Base-by-base conservation (phyloP, 768 basidiomycete species). In the Kwoniella bestiolae region DNA sequence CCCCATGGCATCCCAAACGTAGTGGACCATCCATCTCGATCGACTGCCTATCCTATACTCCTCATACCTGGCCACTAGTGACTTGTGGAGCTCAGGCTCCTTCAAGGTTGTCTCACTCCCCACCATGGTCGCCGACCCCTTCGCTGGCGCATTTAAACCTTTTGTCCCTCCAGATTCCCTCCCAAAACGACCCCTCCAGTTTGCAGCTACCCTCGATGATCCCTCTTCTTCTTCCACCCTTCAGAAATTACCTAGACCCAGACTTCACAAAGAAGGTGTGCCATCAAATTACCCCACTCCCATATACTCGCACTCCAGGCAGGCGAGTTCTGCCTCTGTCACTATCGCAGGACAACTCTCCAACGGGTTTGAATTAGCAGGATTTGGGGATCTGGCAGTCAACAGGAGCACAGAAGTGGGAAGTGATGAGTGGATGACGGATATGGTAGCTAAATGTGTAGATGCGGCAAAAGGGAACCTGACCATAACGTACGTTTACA, bases 341-440 rank as follows among this genome's bases (percentile, higher is more conserved):
- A 38, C 51, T 2, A 56, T 8, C 1, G 28, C 34, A 3, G n/a
- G 25, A 7, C 55, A 63, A 23, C 21, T 63, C 4, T 44, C 45
- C 12, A 34, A 25, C 18, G 32, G 46, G 3, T 25, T 49, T 23
- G 57, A 55, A 7, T 23, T 45, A 2, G 16, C 44, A 6, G 58
- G 50, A 7, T 44, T 58, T 29, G 57, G 50, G 2, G 50, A 47
- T 51, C 28, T 47, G 12, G 25, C 26, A 7, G 51, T 41, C 11
- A 32, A n/a, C 14, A 56, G 38, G 29, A 26, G 16, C 2, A 29
- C 32, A 38, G 56, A 60, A 38, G 32, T 68, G 1, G 76, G 76
- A 23, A 73, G 70, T 53, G 78, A 79, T 65, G 70, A 77, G 34
- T 79, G 78, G 78, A 74, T 79, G 78, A 57, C 53, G 3, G 64